Conservation (phyloP, 768 basidiomycete species). For the Termitomyces heimii region DNA sequence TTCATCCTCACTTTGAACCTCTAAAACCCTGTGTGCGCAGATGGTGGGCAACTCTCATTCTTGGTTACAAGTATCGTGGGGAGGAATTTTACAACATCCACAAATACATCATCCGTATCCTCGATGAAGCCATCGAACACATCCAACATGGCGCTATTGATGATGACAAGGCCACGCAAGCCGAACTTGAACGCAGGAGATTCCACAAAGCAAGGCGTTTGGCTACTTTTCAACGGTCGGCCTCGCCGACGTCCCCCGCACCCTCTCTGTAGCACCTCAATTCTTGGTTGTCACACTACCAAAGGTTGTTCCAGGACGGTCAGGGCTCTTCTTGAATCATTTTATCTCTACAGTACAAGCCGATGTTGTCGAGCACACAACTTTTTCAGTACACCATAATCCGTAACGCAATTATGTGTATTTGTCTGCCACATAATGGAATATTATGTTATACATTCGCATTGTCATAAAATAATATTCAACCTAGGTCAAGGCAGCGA, state of each 20-base stretch:
- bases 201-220: neutral
- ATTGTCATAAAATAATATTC: too few relatives aligned
- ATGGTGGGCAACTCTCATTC: constrained; percentile 2
- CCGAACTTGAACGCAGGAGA: neutral
- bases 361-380: too few relatives aligned
- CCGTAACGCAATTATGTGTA: too few relatives aligned
- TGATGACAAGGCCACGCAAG: too few relatives aligned
- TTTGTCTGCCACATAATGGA: too few relatives aligned
- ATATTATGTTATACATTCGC: too few relatives aligned
- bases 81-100: too few relatives aligned
- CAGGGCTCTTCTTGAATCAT: neutral
- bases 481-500: too few relatives aligned
- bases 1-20: neutral
- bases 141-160: too few relatives aligned
- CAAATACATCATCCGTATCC: neutral
- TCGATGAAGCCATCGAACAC: neutral
- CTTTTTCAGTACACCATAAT: too few relatives aligned
- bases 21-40: neutral
- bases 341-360: too few relatives aligned
- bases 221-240: neutral
- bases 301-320: neutral
- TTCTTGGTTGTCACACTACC: neutral
- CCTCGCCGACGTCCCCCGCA: neutral
- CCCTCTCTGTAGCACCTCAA: neutral
- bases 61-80: neutral